Percentiles rank a stretch among this genome's conserved stretches.
phyloP scores from a whole-genome alignment of 2,329 filamentous ascomycete genomes.

The Calonectria pteridis region DNA sequence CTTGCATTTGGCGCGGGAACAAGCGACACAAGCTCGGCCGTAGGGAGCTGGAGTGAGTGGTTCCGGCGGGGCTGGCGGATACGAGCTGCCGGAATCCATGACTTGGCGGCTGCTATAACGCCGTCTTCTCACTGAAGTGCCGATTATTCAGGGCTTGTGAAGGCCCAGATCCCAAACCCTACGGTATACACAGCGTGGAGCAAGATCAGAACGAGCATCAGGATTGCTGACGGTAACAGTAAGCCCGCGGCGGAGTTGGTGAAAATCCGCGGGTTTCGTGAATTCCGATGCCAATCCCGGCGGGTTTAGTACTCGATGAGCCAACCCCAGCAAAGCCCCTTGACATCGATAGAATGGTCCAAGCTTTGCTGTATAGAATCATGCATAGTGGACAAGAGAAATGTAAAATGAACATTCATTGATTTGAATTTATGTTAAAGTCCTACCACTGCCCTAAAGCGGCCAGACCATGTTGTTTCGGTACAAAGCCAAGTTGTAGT shows the following conservation, averaged over 20 bases:
- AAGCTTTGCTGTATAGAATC: too few relatives aligned
- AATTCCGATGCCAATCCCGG: not conserved
- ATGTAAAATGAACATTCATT: too few relatives aligned
- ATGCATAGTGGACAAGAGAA: too few relatives aligned
- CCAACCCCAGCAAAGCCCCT: not conserved
- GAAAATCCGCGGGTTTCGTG: not conserved
- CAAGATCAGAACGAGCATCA: not conserved
- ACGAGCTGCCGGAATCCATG: not conserved
- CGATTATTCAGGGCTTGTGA: not conserved
- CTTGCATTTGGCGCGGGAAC: slow-evolving; percentile 59
- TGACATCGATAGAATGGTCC: too few relatives aligned
- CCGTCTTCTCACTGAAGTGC: not conserved
- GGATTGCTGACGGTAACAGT: not conserved
- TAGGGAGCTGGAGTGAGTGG: slow-evolving; percentile 50
- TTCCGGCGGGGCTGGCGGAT: not conserved
- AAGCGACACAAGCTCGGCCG: slow-evolving; percentile 56
- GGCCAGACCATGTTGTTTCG: too few relatives aligned
- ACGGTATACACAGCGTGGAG: not conserved
- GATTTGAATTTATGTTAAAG: too few relatives aligned
- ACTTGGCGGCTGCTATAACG: not conserved
- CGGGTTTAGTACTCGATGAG: not conserved
- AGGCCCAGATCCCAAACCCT: not conserved
- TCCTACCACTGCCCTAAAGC: too few relatives aligned
- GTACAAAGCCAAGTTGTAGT: too few relatives aligned
- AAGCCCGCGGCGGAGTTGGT: not conserved